Evolutionary conservation across 768 basidiomycete species (phyloP), one percentile per base, ranked within the genome.

Genomic region (Tremella mesenterica): DNA sequence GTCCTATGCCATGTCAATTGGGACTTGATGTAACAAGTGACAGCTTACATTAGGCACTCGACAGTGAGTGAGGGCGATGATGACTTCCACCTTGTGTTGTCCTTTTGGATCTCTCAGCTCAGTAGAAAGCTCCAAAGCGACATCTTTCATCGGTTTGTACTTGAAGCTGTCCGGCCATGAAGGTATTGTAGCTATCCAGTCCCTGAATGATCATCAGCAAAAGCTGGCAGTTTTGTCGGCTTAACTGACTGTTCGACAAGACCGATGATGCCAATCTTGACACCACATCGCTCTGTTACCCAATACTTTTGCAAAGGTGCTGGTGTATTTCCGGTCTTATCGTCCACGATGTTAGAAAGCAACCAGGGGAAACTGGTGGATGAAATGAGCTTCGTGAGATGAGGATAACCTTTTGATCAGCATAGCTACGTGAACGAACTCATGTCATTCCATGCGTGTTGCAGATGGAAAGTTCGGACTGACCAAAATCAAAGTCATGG

Each of bases 321-420:
- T 0, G 90, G 90, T 36, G 82, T 78, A 14, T 73, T 68, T 6
- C 78, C 80, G 1, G 86, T 90, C 6, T 75, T 75, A 13, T 75
- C 77, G 48, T 69, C 63, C 48, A 86, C 73, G 64, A 93, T 85
- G 65, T 95, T 95, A 67, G 87, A 89, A 53, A 93, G 69, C 28
- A 93, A 73, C 90, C 90, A 92, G 18, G 90, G 88, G 74, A 90
- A 92, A 16, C 74, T 80, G 4, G 83, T 85, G 54, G 86, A 84
- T 36, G 79, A 62, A 44, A 91, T 78, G 21, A 95, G 78, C 62
- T 72, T 73, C 1, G 66, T 65, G 9, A 76, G 58, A 48, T 75
- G 73, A 1, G 75, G 68, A 39, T 60, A 73, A 14, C 68, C 65
- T 67, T 41, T 7, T 16, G 4, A 41, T 44, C 18, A 44, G 41